These are phyloP conservation scores for Aspergillus clavatus DNA, from an alignment of 2,329 filamentous ascomycete species.

Conservation along the genomic window DNA sequence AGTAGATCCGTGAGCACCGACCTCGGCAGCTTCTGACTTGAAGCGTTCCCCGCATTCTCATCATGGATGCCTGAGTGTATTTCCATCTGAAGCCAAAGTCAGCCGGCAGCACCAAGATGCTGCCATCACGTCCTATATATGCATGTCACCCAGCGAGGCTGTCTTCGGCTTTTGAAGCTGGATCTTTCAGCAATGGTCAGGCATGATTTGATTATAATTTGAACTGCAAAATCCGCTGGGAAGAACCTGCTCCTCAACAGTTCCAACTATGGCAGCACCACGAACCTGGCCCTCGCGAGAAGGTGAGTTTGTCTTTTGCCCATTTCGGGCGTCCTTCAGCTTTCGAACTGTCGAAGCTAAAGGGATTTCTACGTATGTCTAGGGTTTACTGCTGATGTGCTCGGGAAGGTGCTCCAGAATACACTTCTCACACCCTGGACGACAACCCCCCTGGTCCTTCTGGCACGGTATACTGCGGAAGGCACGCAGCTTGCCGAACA, in stretches of 20 bases:
- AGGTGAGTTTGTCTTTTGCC: slow-evolving; percentile 16
- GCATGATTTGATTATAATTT: not conserved
- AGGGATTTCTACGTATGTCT: slow-evolving; percentile 5
- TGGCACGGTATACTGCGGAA: slow-evolving; percentile 59
- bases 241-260: not conserved
- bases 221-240: not conserved
- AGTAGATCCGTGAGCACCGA: slow-evolving; percentile 8
- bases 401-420: slow-evolving; percentile 53
- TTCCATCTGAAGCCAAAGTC: too few relatives aligned
- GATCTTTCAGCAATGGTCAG: too few relatives aligned
- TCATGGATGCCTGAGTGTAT: not conserved
- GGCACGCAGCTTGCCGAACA: slow-evolving; percentile 53
- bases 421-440: slow-evolving; percentile 62
- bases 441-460: slow-evolving; percentile 59
- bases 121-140: not conserved
- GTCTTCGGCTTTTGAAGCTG: too few relatives aligned
- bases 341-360: not conserved
- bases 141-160: not conserved
- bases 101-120: too few relatives aligned
- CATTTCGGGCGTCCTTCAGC: not conserved
- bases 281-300: slow-evolving; percentile 29
- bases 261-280: not conserved
- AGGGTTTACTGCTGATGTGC: slow-evolving; percentile 56
- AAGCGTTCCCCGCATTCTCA: slow-evolving; percentile 19
- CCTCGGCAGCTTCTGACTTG: slow-evolving; percentile 18